Percentiles rank a stretch among this genome's conserved stretches.
Conservation (phyloP, 331 rosid genomes). For the Malus hybrid region DNA sequence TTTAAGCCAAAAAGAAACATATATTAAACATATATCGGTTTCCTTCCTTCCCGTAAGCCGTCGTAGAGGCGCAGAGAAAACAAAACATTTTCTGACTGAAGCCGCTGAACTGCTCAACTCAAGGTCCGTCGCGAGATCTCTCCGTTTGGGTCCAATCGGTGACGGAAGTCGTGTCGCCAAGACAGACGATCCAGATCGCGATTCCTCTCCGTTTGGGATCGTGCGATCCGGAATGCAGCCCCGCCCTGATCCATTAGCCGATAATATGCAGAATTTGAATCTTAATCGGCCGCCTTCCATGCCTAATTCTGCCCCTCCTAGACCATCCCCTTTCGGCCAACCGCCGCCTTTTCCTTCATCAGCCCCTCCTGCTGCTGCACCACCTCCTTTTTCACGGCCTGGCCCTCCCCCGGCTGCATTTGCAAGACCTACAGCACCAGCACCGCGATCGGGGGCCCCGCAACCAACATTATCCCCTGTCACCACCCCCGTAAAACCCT, state of each 20-base stretch:
- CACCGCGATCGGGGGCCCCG: conserved; percentile 48
- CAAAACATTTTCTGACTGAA: not conserved
- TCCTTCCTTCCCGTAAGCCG: not conserved
- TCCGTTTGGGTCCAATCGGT: not conserved
- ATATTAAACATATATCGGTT: too few relatives aligned
- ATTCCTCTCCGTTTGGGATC: not conserved
- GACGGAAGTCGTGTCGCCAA: not conserved
- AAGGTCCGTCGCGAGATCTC: not conserved
- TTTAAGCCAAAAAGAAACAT: too few relatives aligned
- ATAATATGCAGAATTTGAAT: conserved; percentile 58
- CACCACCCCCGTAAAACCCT: conserved; percentile 41
- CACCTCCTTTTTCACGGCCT: conserved; percentile 56
- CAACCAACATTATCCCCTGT: conserved; percentile 38
- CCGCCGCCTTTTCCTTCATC: conserved; percentile 50
- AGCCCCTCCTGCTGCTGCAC: conserved; percentile 26
- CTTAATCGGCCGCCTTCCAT: conserved; percentile 60
- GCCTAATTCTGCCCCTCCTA: conserved; percentile 48
- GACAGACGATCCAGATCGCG: not conserved
- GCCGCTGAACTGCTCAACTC: not conserved
- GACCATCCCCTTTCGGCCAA: conserved; percentile 75
- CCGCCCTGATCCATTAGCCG: conserved; percentile 42
- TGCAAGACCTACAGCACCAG: conserved; percentile 34
- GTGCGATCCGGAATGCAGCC: not conserved
- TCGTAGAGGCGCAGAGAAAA: not conserved
- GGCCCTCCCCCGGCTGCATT: conserved; percentile 60